Conservation (phyloP, 257 asterid genomes). For the Mitragyna speciosa region DNA sequence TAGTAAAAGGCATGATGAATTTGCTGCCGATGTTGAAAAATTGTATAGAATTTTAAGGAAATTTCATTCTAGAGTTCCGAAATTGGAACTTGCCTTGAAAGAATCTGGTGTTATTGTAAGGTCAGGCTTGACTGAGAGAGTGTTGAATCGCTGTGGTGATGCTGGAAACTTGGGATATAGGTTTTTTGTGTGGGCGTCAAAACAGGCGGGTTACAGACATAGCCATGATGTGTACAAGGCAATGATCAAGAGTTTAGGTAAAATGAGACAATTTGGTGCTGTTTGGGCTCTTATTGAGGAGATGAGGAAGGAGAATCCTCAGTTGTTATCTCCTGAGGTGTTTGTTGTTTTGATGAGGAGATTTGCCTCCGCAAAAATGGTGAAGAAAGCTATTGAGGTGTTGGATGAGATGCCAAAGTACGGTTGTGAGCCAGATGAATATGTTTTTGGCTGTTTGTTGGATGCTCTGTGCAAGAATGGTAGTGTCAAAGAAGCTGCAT, state of each 20-base stretch:
- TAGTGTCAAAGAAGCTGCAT: conserved; percentile 83
- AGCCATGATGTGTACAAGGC: conserved; percentile 77
- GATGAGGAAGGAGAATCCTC: conserved; percentile 82
- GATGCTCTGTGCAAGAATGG: conserved; percentile 80
- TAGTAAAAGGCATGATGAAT: conserved; percentile 52
- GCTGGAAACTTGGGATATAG: conserved; percentile 90
- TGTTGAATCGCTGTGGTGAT: conserved; percentile 87
- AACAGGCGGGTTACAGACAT: conserved; percentile 73
- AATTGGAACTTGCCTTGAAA: conserved; percentile 80
- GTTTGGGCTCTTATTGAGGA: conserved; percentile 98
- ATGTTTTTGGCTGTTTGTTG: conserved; percentile 81
- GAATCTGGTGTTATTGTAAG: conserved; percentile 70
- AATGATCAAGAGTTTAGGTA: conserved; percentile 71
- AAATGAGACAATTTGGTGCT: conserved; percentile 92
- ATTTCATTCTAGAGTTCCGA: conserved; percentile 76
- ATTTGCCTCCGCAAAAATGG: conserved; percentile 87
- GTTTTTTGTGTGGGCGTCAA: conserved; percentile 81
- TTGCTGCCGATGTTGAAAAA: conserved; percentile 75
- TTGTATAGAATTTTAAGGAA: conserved; percentile 62
- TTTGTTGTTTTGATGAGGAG: conserved; percentile 88
- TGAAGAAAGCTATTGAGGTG: conserved; percentile 82
- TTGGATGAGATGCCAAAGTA: conserved; percentile 92
- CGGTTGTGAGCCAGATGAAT: conserved; percentile 89
- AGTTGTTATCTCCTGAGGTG: conserved; percentile 63
- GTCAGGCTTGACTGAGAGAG: conserved; percentile 80